phyloP scores from a whole-genome alignment of 83 land plant species.

The Picea engelmannii region DNA sequence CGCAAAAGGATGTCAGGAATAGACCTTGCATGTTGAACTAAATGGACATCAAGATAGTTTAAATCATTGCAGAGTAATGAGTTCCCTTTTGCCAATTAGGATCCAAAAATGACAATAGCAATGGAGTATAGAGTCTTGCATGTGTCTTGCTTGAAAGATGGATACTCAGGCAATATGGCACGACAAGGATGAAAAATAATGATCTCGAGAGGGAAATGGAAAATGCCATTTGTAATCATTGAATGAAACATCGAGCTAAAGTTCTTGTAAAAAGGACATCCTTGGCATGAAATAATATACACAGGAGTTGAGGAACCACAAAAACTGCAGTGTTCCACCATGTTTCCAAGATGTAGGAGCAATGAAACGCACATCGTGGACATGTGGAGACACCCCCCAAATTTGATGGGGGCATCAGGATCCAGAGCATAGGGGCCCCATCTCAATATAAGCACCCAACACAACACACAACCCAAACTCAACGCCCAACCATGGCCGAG shows the following conservation, averaged over 20 bases:
- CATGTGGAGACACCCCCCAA: no score
- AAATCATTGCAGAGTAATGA: background rate
- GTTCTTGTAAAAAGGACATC: background rate
- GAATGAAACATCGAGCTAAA: no score
- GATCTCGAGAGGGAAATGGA: background rate
- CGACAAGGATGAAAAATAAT: background rate
- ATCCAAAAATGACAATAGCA: background rate
- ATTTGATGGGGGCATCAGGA: no score
- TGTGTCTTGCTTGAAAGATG: constrained; percentile 2
- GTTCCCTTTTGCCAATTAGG: background rate
- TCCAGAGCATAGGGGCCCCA: no score
- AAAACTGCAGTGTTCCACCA: no score
- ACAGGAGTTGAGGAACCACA: constrained; percentile 1
- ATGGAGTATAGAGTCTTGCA: background rate
- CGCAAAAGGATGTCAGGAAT: constrained; percentile 35
- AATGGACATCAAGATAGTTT: constrained; percentile 3
- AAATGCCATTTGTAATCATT: background rate
- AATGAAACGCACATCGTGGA: no score
- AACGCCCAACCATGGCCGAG: no score
- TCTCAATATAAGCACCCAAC: no score
- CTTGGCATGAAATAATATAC: background rate
- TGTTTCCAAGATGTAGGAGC: no score
- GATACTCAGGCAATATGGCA: background rate
- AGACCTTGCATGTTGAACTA: constrained; percentile 60
- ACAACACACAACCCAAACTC: no score